Evolutionary conservation across 257 asterid genomes (phyloP).

Genomic region (Fraxinus excelsior): DNA sequence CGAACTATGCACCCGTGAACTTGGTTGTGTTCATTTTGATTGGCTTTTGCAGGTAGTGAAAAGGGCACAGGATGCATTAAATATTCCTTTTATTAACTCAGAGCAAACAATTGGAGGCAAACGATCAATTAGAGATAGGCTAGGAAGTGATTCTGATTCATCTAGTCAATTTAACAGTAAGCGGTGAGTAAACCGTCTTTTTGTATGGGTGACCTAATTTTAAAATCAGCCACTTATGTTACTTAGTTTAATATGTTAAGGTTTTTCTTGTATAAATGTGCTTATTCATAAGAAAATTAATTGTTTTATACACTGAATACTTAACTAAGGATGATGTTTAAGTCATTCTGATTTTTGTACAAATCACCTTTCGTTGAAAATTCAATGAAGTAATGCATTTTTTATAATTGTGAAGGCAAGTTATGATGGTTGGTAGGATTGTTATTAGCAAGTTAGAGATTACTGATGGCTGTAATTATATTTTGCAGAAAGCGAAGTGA

Average conservation of each 20-base stretch:
- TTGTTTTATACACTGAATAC: not conserved
- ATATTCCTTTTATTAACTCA: constrained; percentile 34
- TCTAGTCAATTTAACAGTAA: constrained; percentile 43
- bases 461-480: constrained; percentile 18
- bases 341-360: constrained; percentile 10
- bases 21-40: constrained; percentile 1
- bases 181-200: constrained; percentile 47
- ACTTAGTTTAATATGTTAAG: not conserved
- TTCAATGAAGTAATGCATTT: not conserved
- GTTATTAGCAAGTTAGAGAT: constrained; percentile 5
- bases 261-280: not conserved
- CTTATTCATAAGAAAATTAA: not conserved
- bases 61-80: constrained; percentile 46
- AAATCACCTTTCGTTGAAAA: constrained; percentile 1
- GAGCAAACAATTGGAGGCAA: constrained; percentile 59
- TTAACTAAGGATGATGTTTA: constrained; percentile 5
- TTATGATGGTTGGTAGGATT: not conserved
- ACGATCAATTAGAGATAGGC: constrained; percentile 79
- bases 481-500: constrained; percentile 65
- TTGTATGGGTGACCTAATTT: constrained; percentile 2
- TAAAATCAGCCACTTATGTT: constrained; percentile 9
- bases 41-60: constrained; percentile 69
- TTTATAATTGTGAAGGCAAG: not conserved
- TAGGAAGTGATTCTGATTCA: constrained; percentile 64
- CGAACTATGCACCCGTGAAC: not conserved